Evolutionary conservation across 345 rosid genomes (phyloP), one percentile per base, ranked within the genome.

Genomic region (Citrus australasica): DNA sequence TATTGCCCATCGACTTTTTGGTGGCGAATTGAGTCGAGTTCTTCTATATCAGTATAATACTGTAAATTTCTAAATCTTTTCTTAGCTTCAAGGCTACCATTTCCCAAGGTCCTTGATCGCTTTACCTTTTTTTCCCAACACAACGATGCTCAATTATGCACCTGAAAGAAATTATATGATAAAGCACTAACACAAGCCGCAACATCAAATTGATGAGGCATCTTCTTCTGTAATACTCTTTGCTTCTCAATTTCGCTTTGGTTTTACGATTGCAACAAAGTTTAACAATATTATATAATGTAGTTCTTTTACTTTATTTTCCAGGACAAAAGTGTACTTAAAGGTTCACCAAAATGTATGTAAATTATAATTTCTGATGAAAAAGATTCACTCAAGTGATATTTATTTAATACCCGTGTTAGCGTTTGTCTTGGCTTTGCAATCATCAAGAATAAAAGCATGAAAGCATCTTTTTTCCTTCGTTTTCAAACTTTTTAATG

Each of bases 241-340:
- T 72, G 13, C 67, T 16, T 38, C 76, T 32, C 62, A 65, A 10
- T 76, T 83, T 79, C 53, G 63, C 85, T 83, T 79, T 83, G 40
- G 21, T 55, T 60, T 37, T 67, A 79, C 69, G 82, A 61, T 65
- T 82, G 35, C 74, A 55, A 4, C 5, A 63, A 24, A 76, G 10
- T 38, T 64, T 42, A 42, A 59, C 30, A 24, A 46, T 63, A 48
- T 71, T 14, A 25, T 38, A 66, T 27, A 66, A 40, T 38, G 46
- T 70, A 46, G 56, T 79, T 59, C 1, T 25, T 46, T 35, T 19
- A 38, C 74, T 69, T 68, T 58, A 40, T 40, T 69, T 58, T 37
- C 21, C 38, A 19, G 14, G 42, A 10, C 11, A 56, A 67, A 24
- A 33, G 56, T 28, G 4, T 40, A 38, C 40, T 28, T 73, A 11